Evolutionary conservation across 1,139 yeast species (phyloP).

Genomic region (Wickerhamomyces sp.): DNA sequence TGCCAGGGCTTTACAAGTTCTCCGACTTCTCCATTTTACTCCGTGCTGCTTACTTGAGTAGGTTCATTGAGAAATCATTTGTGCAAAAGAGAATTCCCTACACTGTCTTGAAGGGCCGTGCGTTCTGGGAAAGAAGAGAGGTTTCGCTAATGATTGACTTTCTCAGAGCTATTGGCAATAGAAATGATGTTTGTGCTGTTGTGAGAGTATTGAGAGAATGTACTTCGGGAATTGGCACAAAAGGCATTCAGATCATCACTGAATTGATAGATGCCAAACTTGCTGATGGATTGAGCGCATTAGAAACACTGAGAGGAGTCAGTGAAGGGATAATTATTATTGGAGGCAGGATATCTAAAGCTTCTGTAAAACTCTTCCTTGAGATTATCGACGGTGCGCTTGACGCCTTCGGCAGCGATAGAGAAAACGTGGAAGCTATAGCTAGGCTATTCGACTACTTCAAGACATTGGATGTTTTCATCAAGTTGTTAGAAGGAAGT

Average conservation of each 20-base stretch:
- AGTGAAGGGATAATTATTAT: conserved; percentile 11
- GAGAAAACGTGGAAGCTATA: conserved; percentile 5
- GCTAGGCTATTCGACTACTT: conserved; percentile 23
- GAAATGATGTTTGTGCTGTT: conserved; percentile 54
- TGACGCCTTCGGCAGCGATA: conserved; percentile 15
- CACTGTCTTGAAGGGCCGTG: conserved; percentile 60
- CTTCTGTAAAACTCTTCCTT: not conserved
- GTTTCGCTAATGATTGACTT: conserved; percentile 59
- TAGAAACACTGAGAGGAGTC: conserved; percentile 20
- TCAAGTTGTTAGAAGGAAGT: conserved; percentile 29
- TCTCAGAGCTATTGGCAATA: conserved; percentile 54
- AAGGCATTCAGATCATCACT: conserved; percentile 40
- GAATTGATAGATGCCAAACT: conserved; percentile 13
- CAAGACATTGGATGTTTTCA: conserved; percentile 30
- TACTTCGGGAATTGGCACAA: conserved; percentile 67
- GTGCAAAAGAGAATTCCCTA: conserved; percentile 54
- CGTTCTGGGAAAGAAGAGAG: conserved; percentile 79
- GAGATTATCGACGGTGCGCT: conserved; percentile 2
- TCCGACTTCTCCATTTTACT: conserved; percentile 69
- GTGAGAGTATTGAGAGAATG: conserved; percentile 56
- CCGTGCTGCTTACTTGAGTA: conserved; percentile 54
- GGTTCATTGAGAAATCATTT: conserved; percentile 58
- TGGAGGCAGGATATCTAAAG: conserved; percentile 4
- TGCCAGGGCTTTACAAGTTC: conserved; percentile 37
- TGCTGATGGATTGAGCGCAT: conserved; percentile 14